phyloP scores from a whole-genome alignment of 1,284 basidiomycete genomes.

The Coniophora puteana region DNA sequence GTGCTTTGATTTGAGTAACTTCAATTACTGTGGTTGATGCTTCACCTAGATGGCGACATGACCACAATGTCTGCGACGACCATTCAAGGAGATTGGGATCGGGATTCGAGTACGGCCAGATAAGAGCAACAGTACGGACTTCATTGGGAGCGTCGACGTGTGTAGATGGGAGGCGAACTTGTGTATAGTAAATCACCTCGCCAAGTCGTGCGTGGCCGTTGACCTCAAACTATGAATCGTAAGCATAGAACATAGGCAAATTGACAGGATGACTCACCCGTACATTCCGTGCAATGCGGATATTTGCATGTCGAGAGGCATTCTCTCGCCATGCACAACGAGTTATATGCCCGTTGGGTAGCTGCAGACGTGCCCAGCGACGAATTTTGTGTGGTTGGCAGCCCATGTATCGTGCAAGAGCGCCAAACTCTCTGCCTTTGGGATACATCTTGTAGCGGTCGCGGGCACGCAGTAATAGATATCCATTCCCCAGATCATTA shows the following conservation, averaged over 20 bases:
- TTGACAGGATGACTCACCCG: conserved; percentile 4
- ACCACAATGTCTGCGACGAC: conserved; percentile 20
- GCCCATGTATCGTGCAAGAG: conserved; percentile 9
- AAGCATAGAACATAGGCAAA: conserved; percentile 2
- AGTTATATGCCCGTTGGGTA: conserved; percentile 8
- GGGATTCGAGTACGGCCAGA: conserved; percentile 17
- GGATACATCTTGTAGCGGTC: conserved; percentile 3
- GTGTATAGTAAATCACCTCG: conserved; percentile 23
- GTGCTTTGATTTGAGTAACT: conserved; percentile 16
- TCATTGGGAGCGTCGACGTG: background rate
- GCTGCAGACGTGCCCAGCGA: conserved; percentile 6
- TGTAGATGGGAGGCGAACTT: conserved; percentile 1
- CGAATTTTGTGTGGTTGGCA: background rate
- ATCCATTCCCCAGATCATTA: conserved; percentile 5
- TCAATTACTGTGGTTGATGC: conserved; percentile 14
- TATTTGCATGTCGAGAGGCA: background rate
- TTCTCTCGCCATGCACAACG: conserved; percentile 6
- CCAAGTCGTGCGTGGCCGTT: conserved; percentile 11
- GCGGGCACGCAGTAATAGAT: conserved; percentile 3
- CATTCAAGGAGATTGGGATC: conserved; percentile 13
- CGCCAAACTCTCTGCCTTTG: conserved; percentile 9
- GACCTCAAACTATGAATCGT: conserved; percentile 4
- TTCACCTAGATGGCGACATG: conserved; percentile 15
- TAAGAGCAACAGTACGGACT: conserved; percentile 12
- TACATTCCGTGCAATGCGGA: conserved; percentile 7